phyloP scores from a whole-genome alignment of 257 asterid genomes.

The Capsicum baccatum region DNA sequence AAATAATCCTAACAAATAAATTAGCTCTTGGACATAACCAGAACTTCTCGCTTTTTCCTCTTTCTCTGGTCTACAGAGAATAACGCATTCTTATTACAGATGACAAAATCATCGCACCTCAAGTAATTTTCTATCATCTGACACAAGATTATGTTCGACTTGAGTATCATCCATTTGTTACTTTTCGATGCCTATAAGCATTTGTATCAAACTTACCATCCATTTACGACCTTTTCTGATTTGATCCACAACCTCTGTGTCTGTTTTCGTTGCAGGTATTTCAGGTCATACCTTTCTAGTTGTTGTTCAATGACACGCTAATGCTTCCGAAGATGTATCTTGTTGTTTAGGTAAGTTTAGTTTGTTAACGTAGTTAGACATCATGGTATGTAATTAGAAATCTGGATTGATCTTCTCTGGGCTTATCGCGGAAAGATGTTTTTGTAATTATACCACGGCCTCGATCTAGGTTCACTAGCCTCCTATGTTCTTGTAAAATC shows the following conservation, averaged over 20 bases:
- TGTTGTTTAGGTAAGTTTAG: slow-evolving; percentile 37
- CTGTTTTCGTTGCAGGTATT: slow-evolving; percentile 46
- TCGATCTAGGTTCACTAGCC: slow-evolving; percentile 42
- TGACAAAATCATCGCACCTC: neutral
- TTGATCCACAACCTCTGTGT: neutral
- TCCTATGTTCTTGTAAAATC: slow-evolving; percentile 25
- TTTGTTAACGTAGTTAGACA: slow-evolving; percentile 42
- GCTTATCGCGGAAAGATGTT: slow-evolving; percentile 39
- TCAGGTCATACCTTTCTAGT: slow-evolving; percentile 41
- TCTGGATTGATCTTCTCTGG: slow-evolving; percentile 29
- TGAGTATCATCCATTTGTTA: neutral
- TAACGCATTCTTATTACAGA: neutral
- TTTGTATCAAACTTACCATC: neutral
- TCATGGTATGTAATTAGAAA: slow-evolving; percentile 23
- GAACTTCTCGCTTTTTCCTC: neutral
- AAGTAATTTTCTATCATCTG: neutral
- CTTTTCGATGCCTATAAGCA: neutral
- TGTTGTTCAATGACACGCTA: slow-evolving; percentile 42
- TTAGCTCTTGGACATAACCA: neutral
- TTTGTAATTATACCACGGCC: slow-evolving; percentile 54
- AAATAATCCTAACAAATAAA: neutral
- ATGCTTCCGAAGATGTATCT: slow-evolving; percentile 38
- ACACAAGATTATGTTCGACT: slow-evolving; percentile 4
- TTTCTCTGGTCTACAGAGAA: neutral
- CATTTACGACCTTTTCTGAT: neutral